phyloP scores from a whole-genome alignment of 2,329 filamentous ascomycete genomes.

The Fusarium graminum region DNA sequence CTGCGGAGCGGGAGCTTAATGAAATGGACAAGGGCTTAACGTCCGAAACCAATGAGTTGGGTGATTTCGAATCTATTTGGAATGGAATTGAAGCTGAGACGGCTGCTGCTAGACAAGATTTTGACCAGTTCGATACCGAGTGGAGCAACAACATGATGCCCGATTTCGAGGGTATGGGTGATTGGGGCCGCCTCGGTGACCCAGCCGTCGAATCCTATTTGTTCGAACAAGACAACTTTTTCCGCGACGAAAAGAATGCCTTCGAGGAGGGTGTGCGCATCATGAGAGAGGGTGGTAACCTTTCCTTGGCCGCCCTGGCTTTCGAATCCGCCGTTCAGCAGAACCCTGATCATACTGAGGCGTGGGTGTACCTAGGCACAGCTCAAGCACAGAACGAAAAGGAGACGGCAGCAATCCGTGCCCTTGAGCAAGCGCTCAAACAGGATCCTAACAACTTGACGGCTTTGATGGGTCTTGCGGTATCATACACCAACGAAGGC shows the following conservation, averaged over 20 bases:
- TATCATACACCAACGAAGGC: constrained; percentile 98
- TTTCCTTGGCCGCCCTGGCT: constrained; percentile 91
- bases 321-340: constrained; percentile 97
- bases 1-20: constrained; percentile 88
- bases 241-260: constrained; percentile 82
- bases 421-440: constrained; percentile 90
- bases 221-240: constrained; percentile 95
- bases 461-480: constrained; percentile 93
- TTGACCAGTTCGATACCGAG: constrained; percentile 79
- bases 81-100: constrained; percentile 83
- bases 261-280: constrained; percentile 95
- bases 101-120: constrained; percentile 73
- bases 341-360: constrained; percentile 86
- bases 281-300: constrained; percentile 91
- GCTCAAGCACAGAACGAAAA: constrained; percentile 99
- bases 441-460: constrained; percentile 88
- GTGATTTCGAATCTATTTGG: constrained; percentile 93
- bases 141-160: constrained; percentile 74
- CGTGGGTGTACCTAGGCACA: constrained; percentile 92
- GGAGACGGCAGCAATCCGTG: constrained; percentile 93
- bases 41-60: constrained; percentile 80
- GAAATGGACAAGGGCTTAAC: constrained; percentile 79
- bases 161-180: constrained; percentile 73
- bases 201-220: constrained; percentile 89
- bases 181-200: constrained; percentile 76